Percentiles rank a stretch among this genome's conserved stretches.
Conservation (phyloP, 1,139 yeast genomes). For the Geotrichum aggregatum region DNA sequence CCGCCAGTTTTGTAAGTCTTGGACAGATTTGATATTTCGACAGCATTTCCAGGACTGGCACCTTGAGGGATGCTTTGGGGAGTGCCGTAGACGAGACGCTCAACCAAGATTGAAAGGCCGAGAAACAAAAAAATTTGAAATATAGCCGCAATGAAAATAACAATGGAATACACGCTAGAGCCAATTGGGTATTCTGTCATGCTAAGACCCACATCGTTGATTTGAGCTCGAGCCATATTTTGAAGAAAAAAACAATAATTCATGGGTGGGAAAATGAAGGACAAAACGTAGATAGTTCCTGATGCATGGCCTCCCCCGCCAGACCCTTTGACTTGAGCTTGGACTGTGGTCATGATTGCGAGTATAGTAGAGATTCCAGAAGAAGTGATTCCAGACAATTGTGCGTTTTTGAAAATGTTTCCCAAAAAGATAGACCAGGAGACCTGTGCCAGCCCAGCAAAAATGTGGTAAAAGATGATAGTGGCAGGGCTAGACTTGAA, state of each 20-base stretch:
- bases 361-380: slow-evolving; percentile 37
- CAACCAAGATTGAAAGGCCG: slow-evolving; percentile 29
- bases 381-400: slow-evolving; percentile 38
- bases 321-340: slow-evolving; percentile 29
- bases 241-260: slow-evolving; percentile 37
- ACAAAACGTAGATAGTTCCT: slow-evolving; percentile 34
- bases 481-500: slow-evolving; percentile 33
- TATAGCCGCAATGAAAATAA: slow-evolving; percentile 35
- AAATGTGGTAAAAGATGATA: slow-evolving; percentile 36
- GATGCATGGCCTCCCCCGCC: slow-evolving; percentile 29
- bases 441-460: slow-evolving; percentile 36
- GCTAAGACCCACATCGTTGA: slow-evolving; percentile 25
- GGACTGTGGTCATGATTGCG: slow-evolving; percentile 37
- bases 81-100: slow-evolving; percentile 31
- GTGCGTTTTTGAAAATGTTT: slow-evolving; percentile 35
- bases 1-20: slow-evolving; percentile 30
- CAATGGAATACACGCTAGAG: slow-evolving; percentile 31
- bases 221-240: slow-evolving; percentile 34
- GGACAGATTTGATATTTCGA: slow-evolving; percentile 26
- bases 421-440: slow-evolving; percentile 38
- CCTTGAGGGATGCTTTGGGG: slow-evolving; percentile 18
- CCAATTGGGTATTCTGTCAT: slow-evolving; percentile 33
- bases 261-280: slow-evolving; percentile 39
- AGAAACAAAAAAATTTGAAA: slow-evolving; percentile 33
- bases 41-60: slow-evolving; percentile 24